These are phyloP conservation scores for Colletotrichum liaoningense DNA, from an alignment of 2,329 filamentous ascomycete species.

Conservation along the genomic window DNA sequence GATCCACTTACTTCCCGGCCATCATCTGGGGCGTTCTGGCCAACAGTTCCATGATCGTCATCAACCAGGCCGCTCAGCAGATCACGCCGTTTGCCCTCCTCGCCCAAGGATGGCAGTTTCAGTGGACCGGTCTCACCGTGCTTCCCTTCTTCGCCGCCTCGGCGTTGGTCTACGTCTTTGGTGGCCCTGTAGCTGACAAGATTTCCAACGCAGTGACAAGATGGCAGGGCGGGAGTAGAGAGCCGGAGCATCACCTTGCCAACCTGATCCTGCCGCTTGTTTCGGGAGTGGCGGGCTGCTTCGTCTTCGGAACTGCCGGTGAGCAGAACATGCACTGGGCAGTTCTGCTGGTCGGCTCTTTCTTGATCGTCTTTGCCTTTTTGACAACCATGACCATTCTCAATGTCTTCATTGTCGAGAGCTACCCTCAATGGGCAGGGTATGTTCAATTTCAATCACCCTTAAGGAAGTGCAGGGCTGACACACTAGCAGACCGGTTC, in stretches of 20 bases:
- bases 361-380: slow-evolving; percentile 44
- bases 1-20: slow-evolving; percentile 46
- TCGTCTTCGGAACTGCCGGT: slow-evolving; percentile 46
- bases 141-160: slow-evolving; percentile 40
- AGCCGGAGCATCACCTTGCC: slow-evolving; percentile 47
- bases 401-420: slow-evolving; percentile 48
- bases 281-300: slow-evolving; percentile 42
- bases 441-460: not conserved
- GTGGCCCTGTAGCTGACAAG: slow-evolving; percentile 44
- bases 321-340: slow-evolving; percentile 42
- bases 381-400: slow-evolving; percentile 42
- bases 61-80: slow-evolving; percentile 43
- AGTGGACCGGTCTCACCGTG: slow-evolving; percentile 43
- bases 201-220: slow-evolving; percentile 44
- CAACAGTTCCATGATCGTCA: slow-evolving; percentile 45
- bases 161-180: slow-evolving; percentile 39
- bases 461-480: not conserved
- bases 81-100: slow-evolving; percentile 32
- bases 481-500: slow-evolving; percentile 40
- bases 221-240: slow-evolving; percentile 41
- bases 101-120: slow-evolving; percentile 42
- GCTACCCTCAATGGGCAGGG: slow-evolving; percentile 41
- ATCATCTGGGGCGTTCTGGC: slow-evolving; percentile 46
- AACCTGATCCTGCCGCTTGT: slow-evolving; percentile 45
- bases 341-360: slow-evolving; percentile 41